A percentile compares a stretch with the other conserved stretches of the same genome.
Conservation (phyloP, 2,329 filamentous ascomycete species). For the Calonectria pseudoreteaudii region DNA sequence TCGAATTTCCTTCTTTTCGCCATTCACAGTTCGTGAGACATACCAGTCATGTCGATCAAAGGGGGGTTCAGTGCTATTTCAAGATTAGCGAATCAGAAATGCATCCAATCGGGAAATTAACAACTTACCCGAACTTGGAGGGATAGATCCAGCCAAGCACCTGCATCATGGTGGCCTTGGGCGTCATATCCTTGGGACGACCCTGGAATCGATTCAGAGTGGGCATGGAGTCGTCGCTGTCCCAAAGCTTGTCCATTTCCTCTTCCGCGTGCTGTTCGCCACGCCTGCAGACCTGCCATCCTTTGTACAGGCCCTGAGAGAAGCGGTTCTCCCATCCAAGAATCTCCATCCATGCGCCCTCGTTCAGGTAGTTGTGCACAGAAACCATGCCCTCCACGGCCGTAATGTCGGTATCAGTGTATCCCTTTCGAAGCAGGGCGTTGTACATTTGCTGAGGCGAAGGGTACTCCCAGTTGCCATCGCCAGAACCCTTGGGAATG, state of each 20-base stretch:
- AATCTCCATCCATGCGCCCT: constrained; percentile 97
- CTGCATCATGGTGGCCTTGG: constrained; percentile 88
- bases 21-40: constrained; percentile 78
- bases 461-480: constrained; percentile 95
- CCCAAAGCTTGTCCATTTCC: constrained; percentile 62
- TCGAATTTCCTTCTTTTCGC: constrained; percentile 80
- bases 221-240: constrained; percentile 70
- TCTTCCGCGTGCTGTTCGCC: constrained; percentile 74
- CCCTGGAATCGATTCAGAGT: constrained; percentile 90
- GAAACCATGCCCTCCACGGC: constrained; percentile 97
- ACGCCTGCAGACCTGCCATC: constrained; percentile 78
- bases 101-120: not conserved
- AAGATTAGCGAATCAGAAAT: constrained; percentile 30
- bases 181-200: constrained; percentile 87
- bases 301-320: constrained; percentile 75
- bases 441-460: constrained; percentile 99
- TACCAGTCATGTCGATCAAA: constrained; percentile 99
- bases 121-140: constrained; percentile 77
- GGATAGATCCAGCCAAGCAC: constrained; percentile 84
- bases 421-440: constrained; percentile 93
- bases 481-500: constrained; percentile 86
- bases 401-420: constrained; percentile 92
- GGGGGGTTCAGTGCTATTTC: constrained; percentile 77
- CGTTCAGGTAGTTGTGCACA: constrained; percentile 98
- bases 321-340: constrained; percentile 94